phyloP scores from a whole-genome alignment of 306 rosid species.

The Senna tora region DNA sequence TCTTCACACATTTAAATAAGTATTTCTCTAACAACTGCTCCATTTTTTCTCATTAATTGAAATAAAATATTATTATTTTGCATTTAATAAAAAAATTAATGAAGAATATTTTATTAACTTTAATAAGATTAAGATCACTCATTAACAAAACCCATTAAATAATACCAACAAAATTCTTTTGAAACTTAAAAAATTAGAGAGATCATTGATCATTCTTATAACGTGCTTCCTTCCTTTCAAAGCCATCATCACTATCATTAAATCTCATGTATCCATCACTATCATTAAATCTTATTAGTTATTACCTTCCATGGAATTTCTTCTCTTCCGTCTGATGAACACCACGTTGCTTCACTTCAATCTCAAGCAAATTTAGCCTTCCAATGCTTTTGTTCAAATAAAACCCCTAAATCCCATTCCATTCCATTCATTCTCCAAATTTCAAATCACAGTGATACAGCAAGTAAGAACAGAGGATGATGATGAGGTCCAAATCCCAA shows the following conservation, averaged over 20 bases:
- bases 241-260: not conserved
- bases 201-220: not conserved
- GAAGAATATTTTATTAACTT: no score
- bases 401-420: constrained; percentile 4
- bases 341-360: constrained; percentile 38
- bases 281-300: no score
- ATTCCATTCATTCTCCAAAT: no score
- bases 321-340: not conserved
- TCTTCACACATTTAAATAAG: not conserved
- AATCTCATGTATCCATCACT: no score
- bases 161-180: not conserved
- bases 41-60: no score
- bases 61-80: no score
- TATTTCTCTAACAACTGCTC: no score
- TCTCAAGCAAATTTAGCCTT: constrained; percentile 34
- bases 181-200: not conserved
- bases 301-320: not conserved
- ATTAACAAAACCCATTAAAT: no score
- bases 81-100: no score
- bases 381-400: constrained; percentile 2
- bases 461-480: not conserved
- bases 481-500: constrained; percentile 49
- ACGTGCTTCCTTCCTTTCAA: constrained; percentile 23
- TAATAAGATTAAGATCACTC: no score
- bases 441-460: constrained; percentile 21